Base-by-base conservation (phyloP, 257 asterid species). In the Orobanche coerulescens region DNA sequence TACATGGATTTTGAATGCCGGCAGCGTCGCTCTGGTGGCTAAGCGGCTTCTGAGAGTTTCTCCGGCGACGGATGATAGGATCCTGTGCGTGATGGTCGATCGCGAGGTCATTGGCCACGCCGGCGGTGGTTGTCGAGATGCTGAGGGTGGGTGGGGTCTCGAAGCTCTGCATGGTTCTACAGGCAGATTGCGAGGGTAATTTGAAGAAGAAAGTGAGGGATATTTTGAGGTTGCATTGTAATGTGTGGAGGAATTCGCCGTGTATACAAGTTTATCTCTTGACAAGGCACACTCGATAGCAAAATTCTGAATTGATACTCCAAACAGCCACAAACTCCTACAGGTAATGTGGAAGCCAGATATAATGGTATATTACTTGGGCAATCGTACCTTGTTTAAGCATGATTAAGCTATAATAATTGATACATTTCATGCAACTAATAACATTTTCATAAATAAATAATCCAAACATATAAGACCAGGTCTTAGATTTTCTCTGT, bases 141-240 rank as follows among this genome's bases (percentile, higher is more conserved):
- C 64, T 92, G 79, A 78, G 82, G 64, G 89, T 88, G 59, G 86
- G 94, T 12, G 98, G 76, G 0, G 98, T 92, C 40, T 57, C 95
- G 42, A 92, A 92, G 73, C 82, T 92, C 4, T 82, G 95, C 79
- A 88, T 92, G 98, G 77, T 82, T 15, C 67, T 92, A 61, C 98
- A 92, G 71, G 95, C 95, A 8, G 81, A 81, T 61, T 80, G 95
- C 64, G 84, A 72, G 52, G 68, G 12, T 6, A 62, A 66, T 69
- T 49, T 92, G 82, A 88, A 89, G 82, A 88, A 67, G 82, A 79
- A 74, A 25, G 95, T 95, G 12, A 73, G 81, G 64, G 95, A 84
- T 71, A 77, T 86, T 30, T 68, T 88, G 69, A 84, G 95, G 75
- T 19, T 83, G 78, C 97, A 88, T 76, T 75, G 83, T 0, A 72